phyloP scores from a whole-genome alignment of 2,329 filamentous ascomycete species.

The Fonsecaea nubica region DNA sequence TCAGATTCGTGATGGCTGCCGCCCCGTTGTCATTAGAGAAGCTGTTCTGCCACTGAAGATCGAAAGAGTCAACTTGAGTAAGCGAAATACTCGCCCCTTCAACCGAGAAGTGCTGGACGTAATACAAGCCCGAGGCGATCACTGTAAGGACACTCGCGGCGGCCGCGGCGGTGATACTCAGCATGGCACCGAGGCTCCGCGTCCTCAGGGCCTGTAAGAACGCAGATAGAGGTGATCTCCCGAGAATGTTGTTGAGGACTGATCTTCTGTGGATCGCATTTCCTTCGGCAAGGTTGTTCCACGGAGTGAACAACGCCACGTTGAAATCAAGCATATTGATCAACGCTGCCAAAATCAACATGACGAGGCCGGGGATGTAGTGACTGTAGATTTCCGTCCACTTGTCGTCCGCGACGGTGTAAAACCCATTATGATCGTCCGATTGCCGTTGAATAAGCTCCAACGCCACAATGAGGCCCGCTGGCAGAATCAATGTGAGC shows the following conservation, averaged over 20 bases:
- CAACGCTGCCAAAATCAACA: constrained; percentile 37
- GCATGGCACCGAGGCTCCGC: constrained; percentile 38
- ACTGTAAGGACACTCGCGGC: constrained; percentile 40
- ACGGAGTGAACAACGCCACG: constrained; percentile 38
- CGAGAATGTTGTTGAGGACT: constrained; percentile 37
- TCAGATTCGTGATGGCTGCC: constrained; percentile 33
- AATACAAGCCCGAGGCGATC: constrained; percentile 44
- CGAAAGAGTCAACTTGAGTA: constrained; percentile 42
- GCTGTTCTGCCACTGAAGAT: constrained; percentile 37
- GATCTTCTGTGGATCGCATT: constrained; percentile 33
- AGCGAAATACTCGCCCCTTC: constrained; percentile 38
- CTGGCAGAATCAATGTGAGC: constrained; percentile 37
- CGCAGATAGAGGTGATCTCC: constrained; percentile 33
- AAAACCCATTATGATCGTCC: constrained; percentile 42
- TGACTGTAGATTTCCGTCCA: constrained; percentile 42
- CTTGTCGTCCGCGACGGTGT: constrained; percentile 35
- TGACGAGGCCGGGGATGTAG: constrained; percentile 42
- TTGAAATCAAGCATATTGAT: constrained; percentile 41
- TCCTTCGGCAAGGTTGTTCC: constrained; percentile 31
- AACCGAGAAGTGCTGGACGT: constrained; percentile 38
- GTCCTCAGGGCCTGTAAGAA: constrained; percentile 32
- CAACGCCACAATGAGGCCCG: constrained; percentile 37
- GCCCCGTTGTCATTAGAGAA: constrained; percentile 37
- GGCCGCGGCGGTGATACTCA: constrained; percentile 37
- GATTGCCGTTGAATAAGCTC: constrained; percentile 37